Percentiles rank a stretch among this genome's conserved stretches.
These are phyloP conservation scores for Smallanthus sonchifolius DNA, from an alignment of 129 eudicot species.

Conservation along the genomic window DNA sequence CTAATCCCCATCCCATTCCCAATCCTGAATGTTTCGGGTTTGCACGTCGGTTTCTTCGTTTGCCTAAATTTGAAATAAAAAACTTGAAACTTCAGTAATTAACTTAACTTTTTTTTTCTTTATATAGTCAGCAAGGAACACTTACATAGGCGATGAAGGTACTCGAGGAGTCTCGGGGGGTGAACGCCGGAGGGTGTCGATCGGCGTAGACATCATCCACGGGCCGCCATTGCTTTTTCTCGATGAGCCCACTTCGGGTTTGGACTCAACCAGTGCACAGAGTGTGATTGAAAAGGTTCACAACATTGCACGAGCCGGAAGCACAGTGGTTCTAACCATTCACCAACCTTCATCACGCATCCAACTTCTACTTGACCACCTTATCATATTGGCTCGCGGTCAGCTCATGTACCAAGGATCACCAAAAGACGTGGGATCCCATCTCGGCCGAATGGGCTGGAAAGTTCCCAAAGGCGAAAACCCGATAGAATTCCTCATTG, in stretches of 20 bases:
- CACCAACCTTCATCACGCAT: conserved; percentile 74
- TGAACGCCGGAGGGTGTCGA: conserved; percentile 76
- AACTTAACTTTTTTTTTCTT: not conserved
- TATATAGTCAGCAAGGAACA: conserved; percentile 57
- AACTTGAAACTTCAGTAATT: not conserved
- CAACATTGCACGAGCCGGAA: conserved; percentile 66
- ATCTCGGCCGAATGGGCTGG: conserved; percentile 52
- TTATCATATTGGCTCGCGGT: conserved; percentile 69
- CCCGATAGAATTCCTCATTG: conserved; percentile 63
- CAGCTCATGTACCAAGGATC: conserved; percentile 90
- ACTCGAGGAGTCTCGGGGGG: conserved; percentile 87
- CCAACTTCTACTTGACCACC: conserved; percentile 59
- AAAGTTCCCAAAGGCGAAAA: conserved; percentile 63
- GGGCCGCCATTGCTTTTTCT: conserved; percentile 79
- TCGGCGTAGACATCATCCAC: conserved; percentile 82
- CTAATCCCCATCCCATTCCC: too few relatives aligned
- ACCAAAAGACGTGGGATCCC: conserved; percentile 62
- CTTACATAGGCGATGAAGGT: conserved; percentile 74
- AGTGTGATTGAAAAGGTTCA: conserved; percentile 76
- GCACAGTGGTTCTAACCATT: conserved; percentile 72
- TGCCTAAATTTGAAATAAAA: too few relatives aligned
- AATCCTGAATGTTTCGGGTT: too few relatives aligned
- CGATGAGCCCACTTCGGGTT: conserved; percentile 91
- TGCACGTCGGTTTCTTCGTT: too few relatives aligned
- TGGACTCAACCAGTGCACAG: conserved; percentile 79